phyloP scores from a whole-genome alignment of 1,284 basidiomycete species.

The Pulveroboletus sp. region DNA sequence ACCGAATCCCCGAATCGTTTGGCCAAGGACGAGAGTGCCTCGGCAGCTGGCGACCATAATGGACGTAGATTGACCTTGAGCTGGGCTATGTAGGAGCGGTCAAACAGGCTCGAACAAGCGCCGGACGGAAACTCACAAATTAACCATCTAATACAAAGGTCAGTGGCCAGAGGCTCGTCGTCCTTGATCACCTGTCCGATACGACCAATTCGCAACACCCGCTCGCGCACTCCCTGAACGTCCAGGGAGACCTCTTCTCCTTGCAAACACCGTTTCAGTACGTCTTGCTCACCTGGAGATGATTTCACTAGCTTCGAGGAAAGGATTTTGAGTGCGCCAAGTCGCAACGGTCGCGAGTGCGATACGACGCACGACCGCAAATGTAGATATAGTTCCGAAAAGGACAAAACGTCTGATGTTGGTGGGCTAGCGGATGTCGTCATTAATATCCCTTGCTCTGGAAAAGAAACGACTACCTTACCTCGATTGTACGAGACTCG shows the following conservation, averaged over 20 bases:
- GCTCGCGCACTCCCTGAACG: conserved; percentile 79
- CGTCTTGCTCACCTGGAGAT: conserved; percentile 50
- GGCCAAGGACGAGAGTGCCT: conserved; percentile 62
- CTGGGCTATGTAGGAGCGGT: conserved; percentile 57
- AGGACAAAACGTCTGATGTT: conserved; percentile 31
- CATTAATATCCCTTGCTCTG: background rate
- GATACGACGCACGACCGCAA: conserved; percentile 54
- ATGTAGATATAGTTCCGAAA: conserved; percentile 49
- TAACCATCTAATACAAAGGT: conserved; percentile 64
- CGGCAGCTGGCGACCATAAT: conserved; percentile 81
- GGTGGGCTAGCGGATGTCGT: conserved; percentile 15
- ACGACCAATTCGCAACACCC: conserved; percentile 70
- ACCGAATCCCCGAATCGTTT: conserved; percentile 65
- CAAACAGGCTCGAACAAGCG: background rate
- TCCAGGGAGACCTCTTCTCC: conserved; percentile 77
- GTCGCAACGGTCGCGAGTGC: conserved; percentile 57
- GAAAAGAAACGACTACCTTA: conserved; percentile 27
- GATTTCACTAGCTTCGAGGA: conserved; percentile 44
- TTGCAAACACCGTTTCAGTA: conserved; percentile 65
- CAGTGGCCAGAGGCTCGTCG: conserved; percentile 53
- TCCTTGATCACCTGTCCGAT: conserved; percentile 56
- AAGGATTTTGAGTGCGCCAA: conserved; percentile 58
- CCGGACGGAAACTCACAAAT: conserved; percentile 46
- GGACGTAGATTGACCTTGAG: conserved; percentile 91
- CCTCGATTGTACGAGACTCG: conserved; percentile 52